These are phyloP conservation scores for Xylaria sp. DNA, from an alignment of 2,329 filamentous ascomycete genomes.

Conservation along the genomic window DNA sequence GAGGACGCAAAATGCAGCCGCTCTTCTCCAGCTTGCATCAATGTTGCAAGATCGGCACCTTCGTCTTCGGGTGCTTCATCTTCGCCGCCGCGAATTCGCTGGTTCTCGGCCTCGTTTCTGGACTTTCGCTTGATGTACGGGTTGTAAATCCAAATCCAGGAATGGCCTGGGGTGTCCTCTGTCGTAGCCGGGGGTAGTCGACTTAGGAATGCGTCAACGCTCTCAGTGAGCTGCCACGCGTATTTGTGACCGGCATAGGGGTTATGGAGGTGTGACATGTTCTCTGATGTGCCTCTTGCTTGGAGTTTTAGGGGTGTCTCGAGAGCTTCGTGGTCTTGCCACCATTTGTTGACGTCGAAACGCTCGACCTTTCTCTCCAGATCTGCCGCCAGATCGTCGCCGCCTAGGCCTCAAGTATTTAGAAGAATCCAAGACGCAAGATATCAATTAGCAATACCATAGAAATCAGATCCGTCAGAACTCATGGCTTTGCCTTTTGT, in stretches of 20 bases:
- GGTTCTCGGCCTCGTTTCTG: slow-evolving; percentile 50
- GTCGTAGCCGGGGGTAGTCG: slow-evolving; percentile 76
- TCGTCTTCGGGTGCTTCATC: slow-evolving; percentile 60
- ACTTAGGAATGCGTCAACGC: slow-evolving; percentile 70
- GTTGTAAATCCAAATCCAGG: slow-evolving; percentile 81
- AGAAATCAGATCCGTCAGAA: slow-evolving; percentile 66
- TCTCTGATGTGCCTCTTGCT: slow-evolving; percentile 22
- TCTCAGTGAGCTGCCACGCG: slow-evolving; percentile 73
- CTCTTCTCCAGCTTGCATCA: slow-evolving; percentile 64
- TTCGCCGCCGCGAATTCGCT: slow-evolving; percentile 57
- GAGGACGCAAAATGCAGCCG: slow-evolving; percentile 57
- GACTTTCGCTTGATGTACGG: slow-evolving; percentile 60
- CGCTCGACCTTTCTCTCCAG: slow-evolving; percentile 61
- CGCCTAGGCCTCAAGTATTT: slow-evolving; percentile 57
- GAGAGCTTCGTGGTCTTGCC: slow-evolving; percentile 47
- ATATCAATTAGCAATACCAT: slow-evolving; percentile 54
- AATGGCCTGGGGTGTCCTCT: slow-evolving; percentile 54
- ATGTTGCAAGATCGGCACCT: slow-evolving; percentile 57
- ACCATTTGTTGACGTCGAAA: slow-evolving; percentile 64
- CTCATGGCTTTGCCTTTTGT: slow-evolving; percentile 48
- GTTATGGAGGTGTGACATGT: slow-evolving; percentile 62
- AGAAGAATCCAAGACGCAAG: slow-evolving; percentile 5
- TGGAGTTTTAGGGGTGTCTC: slow-evolving; percentile 41
- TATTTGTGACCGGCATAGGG: slow-evolving; percentile 63
- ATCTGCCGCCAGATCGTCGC: slow-evolving; percentile 58